Percentiles rank a stretch among this genome's conserved stretches.
Conservation (phyloP, 345 rosid species). For the Populus davidiana region DNA sequence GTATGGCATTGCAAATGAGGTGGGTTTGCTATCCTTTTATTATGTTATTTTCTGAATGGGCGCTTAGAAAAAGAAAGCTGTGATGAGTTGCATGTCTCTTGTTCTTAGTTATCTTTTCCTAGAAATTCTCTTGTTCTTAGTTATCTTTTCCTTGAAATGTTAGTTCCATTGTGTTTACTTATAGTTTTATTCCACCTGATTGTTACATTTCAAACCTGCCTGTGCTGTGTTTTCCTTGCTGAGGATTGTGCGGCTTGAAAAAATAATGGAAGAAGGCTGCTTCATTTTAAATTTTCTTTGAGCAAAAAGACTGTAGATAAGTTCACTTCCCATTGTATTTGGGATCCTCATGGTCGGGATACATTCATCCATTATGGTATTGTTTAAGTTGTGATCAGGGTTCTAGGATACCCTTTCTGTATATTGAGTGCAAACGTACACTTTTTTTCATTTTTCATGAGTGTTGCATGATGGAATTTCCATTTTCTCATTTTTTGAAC, state of each 20-base stretch:
- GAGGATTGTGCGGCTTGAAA: no score
- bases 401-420: not conserved
- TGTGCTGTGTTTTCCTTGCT: no score
- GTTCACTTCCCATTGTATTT: not conserved
- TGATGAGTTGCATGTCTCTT: not conserved
- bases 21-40: conserved; percentile 22
- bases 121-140: not conserved
- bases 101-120: not conserved
- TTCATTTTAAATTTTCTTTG: no score
- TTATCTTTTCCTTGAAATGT: not conserved
- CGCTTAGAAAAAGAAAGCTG: not conserved
- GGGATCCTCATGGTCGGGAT: not conserved
- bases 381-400: not conserved
- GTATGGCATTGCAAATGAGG: conserved; percentile 93
- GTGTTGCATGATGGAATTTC: not conserved
- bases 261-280: no score
- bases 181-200: not conserved
- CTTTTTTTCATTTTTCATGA: not conserved
- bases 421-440: not conserved
- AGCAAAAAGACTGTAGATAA: not conserved
- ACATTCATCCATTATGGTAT: not conserved
- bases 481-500: not conserved
- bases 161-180: not conserved
- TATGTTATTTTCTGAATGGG: not conserved
- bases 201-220: no score